Percentiles rank a stretch among this genome's conserved stretches.
Evolutionary conservation across 2,329 filamentous ascomycete species (phyloP).

Genomic region (Niveomyces coronatus): DNA sequence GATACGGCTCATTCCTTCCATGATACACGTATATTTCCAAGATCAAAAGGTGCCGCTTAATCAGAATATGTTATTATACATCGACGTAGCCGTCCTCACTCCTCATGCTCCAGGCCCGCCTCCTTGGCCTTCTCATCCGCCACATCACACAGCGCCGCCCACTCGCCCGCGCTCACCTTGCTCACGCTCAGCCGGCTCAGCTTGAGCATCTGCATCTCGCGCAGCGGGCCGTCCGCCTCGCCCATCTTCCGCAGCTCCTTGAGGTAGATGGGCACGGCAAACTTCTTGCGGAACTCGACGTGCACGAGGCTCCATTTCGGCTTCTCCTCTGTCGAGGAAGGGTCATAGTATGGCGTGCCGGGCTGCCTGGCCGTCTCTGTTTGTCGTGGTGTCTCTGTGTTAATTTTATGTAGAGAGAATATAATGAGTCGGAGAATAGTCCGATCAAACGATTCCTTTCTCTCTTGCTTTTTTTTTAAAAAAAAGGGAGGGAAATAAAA

Average conservation of each 20-base stretch:
- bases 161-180: conserved; percentile 53
- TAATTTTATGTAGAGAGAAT: too few relatives aligned
- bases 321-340: conserved; percentile 49
- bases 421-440: too few relatives aligned
- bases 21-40: too few relatives aligned
- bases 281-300: conserved; percentile 78
- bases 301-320: conserved; percentile 77
- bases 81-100: conserved; percentile 1
- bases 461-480: too few relatives aligned
- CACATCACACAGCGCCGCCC: conserved; percentile 49
- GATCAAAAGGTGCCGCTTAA: too few relatives aligned
- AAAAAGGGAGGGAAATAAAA: background rate
- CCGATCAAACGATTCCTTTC: too few relatives aligned
- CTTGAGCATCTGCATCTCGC: conserved; percentile 74
- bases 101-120: conserved; percentile 28
- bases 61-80: too few relatives aligned
- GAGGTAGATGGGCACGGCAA: conserved; percentile 59
- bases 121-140: conserved; percentile 33
- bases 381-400: background rate
- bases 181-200: conserved; percentile 75
- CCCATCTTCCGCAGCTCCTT: conserved; percentile 59
- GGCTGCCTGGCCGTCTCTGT: conserved; percentile 23
- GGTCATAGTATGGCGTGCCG: conserved; percentile 66
- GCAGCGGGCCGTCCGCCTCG: conserved; percentile 44
- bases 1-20: too few relatives aligned